A percentile compares a stretch with the other conserved stretches of the same genome.
Conservation (phyloP, 768 basidiomycete species). For the Cystofilobasidium ferigula region DNA sequence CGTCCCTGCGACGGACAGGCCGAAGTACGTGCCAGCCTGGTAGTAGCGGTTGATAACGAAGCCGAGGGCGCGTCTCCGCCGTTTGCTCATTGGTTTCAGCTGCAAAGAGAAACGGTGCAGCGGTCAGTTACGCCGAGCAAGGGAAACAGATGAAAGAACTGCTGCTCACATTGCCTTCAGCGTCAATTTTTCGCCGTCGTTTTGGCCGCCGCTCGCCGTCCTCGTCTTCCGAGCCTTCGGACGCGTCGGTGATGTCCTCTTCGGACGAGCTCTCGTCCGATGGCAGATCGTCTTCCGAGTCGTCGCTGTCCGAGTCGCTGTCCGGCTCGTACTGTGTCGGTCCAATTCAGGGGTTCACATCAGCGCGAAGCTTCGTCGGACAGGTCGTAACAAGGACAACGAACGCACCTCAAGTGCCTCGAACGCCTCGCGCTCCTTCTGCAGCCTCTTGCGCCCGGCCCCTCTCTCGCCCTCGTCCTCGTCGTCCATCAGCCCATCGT, state of each 20-base stretch:
- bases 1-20: constrained; percentile 77
- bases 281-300: constrained; percentile 33
- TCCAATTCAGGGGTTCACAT: constrained; percentile 49
- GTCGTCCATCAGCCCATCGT: constrained; percentile 54
- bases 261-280: constrained; percentile 32
- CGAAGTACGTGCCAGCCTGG: constrained; percentile 67
- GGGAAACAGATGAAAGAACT: neutral
- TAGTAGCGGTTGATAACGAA: constrained; percentile 66
- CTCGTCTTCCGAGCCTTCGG: constrained; percentile 30
- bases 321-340: constrained; percentile 45
- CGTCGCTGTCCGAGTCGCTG: constrained; percentile 47
- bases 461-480: neutral
- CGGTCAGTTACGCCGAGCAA: too few species aligned
- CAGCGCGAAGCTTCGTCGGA: constrained; percentile 39
- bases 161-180: constrained; percentile 6
- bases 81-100: constrained; percentile 21
- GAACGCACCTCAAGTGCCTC: constrained; percentile 61
- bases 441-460: constrained; percentile 40
- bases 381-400: neutral
- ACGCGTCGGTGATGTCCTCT: constrained; percentile 27
- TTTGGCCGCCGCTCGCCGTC: constrained; percentile 21
- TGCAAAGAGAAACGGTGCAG: constrained; percentile 3
- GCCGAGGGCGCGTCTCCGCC: constrained; percentile 1
- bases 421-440: constrained; percentile 67
- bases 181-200: constrained; percentile 19